Conservation (phyloP, 305 asterid genomes). For the Withania somnifera region DNA sequence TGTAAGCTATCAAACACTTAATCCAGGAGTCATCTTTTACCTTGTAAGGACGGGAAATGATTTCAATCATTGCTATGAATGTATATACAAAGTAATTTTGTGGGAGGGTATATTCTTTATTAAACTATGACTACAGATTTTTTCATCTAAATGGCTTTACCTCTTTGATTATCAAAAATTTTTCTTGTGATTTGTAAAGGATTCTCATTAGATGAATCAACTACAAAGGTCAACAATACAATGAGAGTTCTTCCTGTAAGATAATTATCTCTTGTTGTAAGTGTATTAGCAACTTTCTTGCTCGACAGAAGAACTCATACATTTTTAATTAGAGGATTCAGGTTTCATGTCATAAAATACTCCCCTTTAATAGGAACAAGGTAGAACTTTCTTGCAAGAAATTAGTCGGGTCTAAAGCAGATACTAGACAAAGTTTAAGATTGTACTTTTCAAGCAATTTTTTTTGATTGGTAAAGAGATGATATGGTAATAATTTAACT, state of each 20-base stretch:
- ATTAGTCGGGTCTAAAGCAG: too few species aligned
- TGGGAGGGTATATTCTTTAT: not conserved
- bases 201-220: too few species aligned
- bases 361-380: too few species aligned
- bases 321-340: too few species aligned
- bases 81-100: not conserved
- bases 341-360: not conserved
- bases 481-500: too few species aligned
- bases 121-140: not conserved
- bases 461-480: too few species aligned
- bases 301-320: not conserved
- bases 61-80: not conserved
- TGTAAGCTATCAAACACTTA: not conserved
- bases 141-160: not conserved
- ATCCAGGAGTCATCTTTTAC: not conserved
- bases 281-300: too few species aligned
- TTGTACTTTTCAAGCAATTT: too few species aligned
- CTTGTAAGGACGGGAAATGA: not conserved
- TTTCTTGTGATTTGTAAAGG: not conserved
- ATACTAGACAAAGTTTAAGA: too few species aligned
- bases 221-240: too few species aligned
- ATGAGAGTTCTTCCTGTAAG: not conserved
- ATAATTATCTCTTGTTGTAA: not conserved
- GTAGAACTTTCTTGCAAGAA: too few species aligned
- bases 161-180: not conserved